phyloP scores from a whole-genome alignment of 805 yeast species.

The Metschnikowia dekortorum region DNA sequence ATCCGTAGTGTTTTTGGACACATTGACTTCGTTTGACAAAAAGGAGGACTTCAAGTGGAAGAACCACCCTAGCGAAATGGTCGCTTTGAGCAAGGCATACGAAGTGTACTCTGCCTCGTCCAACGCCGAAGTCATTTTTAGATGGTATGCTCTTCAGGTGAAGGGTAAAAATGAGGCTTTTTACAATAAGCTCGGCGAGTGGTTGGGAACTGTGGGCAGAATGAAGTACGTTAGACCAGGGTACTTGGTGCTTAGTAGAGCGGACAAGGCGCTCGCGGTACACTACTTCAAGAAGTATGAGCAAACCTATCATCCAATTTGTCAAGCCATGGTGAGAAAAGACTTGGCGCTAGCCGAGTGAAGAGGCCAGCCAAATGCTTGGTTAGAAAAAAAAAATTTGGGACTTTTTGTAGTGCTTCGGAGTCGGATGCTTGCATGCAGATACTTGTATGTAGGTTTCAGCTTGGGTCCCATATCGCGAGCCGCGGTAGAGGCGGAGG shows the following conservation, averaged over 20 bases:
- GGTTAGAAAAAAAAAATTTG: too few species aligned
- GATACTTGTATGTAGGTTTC: neutral
- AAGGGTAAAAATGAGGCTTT: slow-evolving; percentile 44
- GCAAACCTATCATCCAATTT: slow-evolving; percentile 75
- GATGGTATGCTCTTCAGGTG: slow-evolving; percentile 70
- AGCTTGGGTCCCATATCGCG: neutral
- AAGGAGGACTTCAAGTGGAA: slow-evolving; percentile 35
- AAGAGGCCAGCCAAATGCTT: too few species aligned
- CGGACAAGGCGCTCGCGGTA: slow-evolving; percentile 62
- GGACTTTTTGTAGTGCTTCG: too few species aligned
- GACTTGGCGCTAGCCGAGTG: slow-evolving; percentile 50
- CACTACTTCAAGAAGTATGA: slow-evolving; percentile 58
- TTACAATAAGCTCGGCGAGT: slow-evolving; percentile 59
- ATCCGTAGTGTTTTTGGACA: slow-evolving; percentile 72
- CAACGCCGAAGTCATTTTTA: slow-evolving; percentile 78
- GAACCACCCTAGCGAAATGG: slow-evolving; percentile 28
- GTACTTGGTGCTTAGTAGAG: slow-evolving; percentile 58
- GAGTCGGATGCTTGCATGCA: too few species aligned
- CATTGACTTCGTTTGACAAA: slow-evolving; percentile 50
- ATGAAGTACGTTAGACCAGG: slow-evolving; percentile 94
- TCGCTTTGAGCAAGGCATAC: slow-evolving; percentile 33
- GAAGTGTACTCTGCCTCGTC: slow-evolving; percentile 44
- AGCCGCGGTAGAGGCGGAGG: neutral
- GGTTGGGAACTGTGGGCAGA: slow-evolving; percentile 90
- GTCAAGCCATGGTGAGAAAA: slow-evolving; percentile 75